A percentile compares a stretch with the other conserved stretches of the same genome.
Evolutionary conservation across 192 early-diverging fungal genomes (phyloP).

Genomic region (Phlyctochytrium bullatum): DNA sequence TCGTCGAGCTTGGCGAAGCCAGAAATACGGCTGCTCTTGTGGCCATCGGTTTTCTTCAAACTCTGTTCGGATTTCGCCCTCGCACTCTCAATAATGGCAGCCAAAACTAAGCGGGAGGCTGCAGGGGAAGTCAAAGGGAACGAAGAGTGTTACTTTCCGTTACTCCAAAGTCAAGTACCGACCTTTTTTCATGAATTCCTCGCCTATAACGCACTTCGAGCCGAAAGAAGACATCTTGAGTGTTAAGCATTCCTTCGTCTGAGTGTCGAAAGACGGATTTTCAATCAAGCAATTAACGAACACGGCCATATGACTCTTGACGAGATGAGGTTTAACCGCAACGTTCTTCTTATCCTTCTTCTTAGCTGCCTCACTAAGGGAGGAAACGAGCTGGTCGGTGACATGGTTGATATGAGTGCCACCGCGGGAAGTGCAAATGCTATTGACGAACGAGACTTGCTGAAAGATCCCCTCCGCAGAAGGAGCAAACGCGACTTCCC

Average conservation of each 20-base stretch:
- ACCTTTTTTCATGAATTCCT: slow-evolving; percentile 81
- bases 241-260: slow-evolving; percentile 96
- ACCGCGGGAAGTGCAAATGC: slow-evolving; percentile 91
- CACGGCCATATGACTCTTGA: slow-evolving; percentile 87
- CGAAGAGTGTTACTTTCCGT: background rate
- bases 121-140: slow-evolving; percentile 5
- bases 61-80: slow-evolving; percentile 68
- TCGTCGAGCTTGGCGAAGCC: slow-evolving; percentile 92
- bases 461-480: slow-evolving; percentile 89
- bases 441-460: slow-evolving; percentile 96
- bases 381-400: slow-evolving; percentile 71
- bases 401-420: slow-evolving; percentile 88
- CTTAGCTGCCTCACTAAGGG: slow-evolving; percentile 64
- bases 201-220: slow-evolving; percentile 68
- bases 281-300: slow-evolving; percentile 94
- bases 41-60: slow-evolving; percentile 87
- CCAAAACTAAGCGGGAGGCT: slow-evolving; percentile 11
- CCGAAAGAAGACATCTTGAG: slow-evolving; percentile 72
- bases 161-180: background rate
- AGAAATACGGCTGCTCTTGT: slow-evolving; percentile 60
- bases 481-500: slow-evolving; percentile 92
- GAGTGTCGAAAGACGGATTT: slow-evolving; percentile 95
- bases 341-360: slow-evolving; percentile 64
- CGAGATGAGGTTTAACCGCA: slow-evolving; percentile 75
- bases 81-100: no score